phyloP scores from a whole-genome alignment of 371 early-diverging fungal genomes.

The Rhizopus stolonifer region DNA sequence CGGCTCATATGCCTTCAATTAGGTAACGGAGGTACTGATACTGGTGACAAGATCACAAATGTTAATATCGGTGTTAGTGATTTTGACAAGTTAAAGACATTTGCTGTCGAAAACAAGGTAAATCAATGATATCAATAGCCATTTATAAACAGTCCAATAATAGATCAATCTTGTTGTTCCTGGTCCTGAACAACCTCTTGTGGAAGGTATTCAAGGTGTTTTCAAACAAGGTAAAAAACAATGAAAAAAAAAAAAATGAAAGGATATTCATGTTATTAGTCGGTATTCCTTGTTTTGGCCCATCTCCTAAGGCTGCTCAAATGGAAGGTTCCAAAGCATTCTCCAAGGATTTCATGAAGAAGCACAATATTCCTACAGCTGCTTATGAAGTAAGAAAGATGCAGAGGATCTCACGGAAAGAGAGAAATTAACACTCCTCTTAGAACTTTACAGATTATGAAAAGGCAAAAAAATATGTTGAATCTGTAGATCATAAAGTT shows the following conservation, averaged over 20 bases:
- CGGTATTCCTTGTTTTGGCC: conserved; percentile 96
- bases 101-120: conserved; percentile 81
- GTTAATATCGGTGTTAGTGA: conserved; percentile 73
- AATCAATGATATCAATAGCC: no score
- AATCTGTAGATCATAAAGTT: conserved; percentile 59
- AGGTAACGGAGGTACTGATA: conserved; percentile 95
- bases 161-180: conserved; percentile 82
- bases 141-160: background rate
- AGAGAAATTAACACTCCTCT: background rate
- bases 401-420: background rate
- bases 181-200: conserved; percentile 97
- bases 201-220: conserved; percentile 82
- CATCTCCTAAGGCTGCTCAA: conserved; percentile 84
- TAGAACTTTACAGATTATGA: conserved; percentile 86
- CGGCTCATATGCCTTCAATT: no score
- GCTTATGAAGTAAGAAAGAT: conserved; percentile 64
- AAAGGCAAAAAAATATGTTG: conserved; percentile 73
- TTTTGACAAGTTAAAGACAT: conserved; percentile 74
- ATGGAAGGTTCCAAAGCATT: conserved; percentile 98
- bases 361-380: conserved; percentile 95
- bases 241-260: conserved; percentile 1
- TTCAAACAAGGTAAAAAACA: conserved; percentile 75
- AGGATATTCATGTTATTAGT: background rate
- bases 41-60: conserved; percentile 73
- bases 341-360: conserved; percentile 96